Evolutionary conservation across 352 stramenopile species (phyloP).

Genomic region (Globisporangium okanoganense): DNA sequence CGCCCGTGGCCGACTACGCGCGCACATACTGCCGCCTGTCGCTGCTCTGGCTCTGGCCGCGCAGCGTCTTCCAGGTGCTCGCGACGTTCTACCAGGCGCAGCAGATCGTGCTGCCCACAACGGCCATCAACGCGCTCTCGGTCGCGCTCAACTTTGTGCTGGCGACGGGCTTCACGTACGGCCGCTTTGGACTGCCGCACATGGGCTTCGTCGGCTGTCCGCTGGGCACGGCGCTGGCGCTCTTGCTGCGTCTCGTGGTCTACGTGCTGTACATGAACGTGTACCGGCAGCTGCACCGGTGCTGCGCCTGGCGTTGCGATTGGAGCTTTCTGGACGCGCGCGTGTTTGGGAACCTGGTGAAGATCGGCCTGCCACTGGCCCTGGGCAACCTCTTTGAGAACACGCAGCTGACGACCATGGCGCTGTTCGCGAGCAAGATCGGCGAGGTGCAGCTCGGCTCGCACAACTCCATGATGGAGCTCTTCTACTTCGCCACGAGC

Average conservation of each 20-base stretch:
- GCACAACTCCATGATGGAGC: slow-evolving; percentile 84
- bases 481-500: slow-evolving; percentile 79
- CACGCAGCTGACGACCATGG: slow-evolving; percentile 73
- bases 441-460: slow-evolving; percentile 68
- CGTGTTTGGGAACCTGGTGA: slow-evolving; percentile 43
- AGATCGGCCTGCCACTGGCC: slow-evolving; percentile 50
- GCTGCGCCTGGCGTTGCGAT: slow-evolving; percentile 51
- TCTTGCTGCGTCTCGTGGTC: slow-evolving; percentile 42
- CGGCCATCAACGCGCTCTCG: slow-evolving; percentile 48
- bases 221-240: slow-evolving; percentile 56
- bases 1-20: slow-evolving; percentile 39
- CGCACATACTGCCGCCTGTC: slow-evolving; percentile 61
- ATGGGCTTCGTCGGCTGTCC: slow-evolving; percentile 79
- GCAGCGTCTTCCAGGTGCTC: slow-evolving; percentile 75
- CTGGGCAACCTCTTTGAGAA: slow-evolving; percentile 76
- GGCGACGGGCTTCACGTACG: slow-evolving; percentile 65
- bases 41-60: slow-evolving; percentile 74
- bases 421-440: slow-evolving; percentile 65
- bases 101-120: slow-evolving; percentile 71
- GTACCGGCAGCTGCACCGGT: slow-evolving; percentile 46
- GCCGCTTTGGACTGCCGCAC: slow-evolving; percentile 43
- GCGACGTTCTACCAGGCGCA: slow-evolving; percentile 80
- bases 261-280: slow-evolving; percentile 73
- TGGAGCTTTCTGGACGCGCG: slow-evolving; percentile 41
- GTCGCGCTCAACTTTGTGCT: slow-evolving; percentile 64